These are phyloP conservation scores for Daldinia vernicosa DNA, from an alignment of 495 filamentous ascomycete genomes.

Conservation along the genomic window DNA sequence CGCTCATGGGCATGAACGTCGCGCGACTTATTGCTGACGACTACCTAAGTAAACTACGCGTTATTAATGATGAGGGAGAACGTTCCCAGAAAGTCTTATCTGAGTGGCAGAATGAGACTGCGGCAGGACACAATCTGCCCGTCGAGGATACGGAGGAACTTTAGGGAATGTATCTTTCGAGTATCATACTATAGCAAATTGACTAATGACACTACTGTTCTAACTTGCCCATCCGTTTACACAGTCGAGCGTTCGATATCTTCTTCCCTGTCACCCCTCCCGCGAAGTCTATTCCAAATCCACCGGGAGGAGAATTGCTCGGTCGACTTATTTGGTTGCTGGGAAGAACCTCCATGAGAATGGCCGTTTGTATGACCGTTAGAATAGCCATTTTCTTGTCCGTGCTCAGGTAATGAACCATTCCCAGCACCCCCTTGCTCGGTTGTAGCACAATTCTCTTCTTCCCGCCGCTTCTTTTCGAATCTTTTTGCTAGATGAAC, in stretches of 20 bases:
- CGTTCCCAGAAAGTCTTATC: conserved; percentile 17
- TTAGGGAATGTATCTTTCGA: conserved; percentile 5
- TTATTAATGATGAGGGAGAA: conserved; percentile 7
- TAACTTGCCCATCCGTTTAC: not conserved
- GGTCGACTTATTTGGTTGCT: not conserved
- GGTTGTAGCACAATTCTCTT: not conserved
- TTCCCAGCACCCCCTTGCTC: not conserved
- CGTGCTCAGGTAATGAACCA: not conserved
- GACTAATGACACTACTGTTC: not conserved
- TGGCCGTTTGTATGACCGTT: not conserved
- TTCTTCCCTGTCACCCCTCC: not conserved
- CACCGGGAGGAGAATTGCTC: too few relatives aligned
- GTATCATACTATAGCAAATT: not conserved
- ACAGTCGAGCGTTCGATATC: not conserved
- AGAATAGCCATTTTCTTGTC: not conserved
- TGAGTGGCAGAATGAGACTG: conserved; percentile 23
- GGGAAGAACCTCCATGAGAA: not conserved
- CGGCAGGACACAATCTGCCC: not conserved
- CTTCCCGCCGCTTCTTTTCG: not conserved
- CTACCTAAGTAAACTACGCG: conserved; percentile 32
- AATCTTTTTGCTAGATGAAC: not conserved
- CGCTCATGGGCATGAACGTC: conserved; percentile 94
- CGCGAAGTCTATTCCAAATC: not conserved
- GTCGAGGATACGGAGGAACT: conserved; percentile 27
- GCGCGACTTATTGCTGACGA: conserved; percentile 78